phyloP scores from a whole-genome alignment of 75 land plant genomes.

The Sequoia sempervirens region DNA sequence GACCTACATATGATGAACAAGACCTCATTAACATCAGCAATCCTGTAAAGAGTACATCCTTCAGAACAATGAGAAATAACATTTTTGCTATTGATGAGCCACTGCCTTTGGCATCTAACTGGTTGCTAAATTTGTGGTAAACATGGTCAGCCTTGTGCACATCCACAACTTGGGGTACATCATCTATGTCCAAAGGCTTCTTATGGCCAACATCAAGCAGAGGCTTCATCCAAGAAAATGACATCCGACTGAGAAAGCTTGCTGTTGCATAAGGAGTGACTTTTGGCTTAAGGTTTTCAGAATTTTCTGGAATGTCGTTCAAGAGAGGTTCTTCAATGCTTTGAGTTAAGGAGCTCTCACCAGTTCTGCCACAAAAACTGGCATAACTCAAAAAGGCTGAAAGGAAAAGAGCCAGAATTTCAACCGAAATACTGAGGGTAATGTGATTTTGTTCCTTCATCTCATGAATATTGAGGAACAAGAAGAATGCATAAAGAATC shows the following conservation, averaged over 20 bases:
- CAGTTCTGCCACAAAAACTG: conserved; percentile 25
- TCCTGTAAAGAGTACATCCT: conserved; percentile 7
- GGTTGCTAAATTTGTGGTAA: conserved; percentile 13
- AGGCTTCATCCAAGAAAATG: too few species aligned
- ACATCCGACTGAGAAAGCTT: too few species aligned
- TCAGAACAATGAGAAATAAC: conserved; percentile 24
- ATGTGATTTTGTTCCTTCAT: not conserved
- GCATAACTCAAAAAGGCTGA: too few species aligned
- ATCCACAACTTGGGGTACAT: conserved; percentile 18
- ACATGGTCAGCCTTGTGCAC: conserved; percentile 30
- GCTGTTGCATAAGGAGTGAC: too few species aligned
- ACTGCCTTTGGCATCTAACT: conserved; percentile 23
- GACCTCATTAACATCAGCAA: too few species aligned
- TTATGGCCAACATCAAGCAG: too few species aligned
- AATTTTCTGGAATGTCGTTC: too few species aligned
- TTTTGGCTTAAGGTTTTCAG: too few species aligned
- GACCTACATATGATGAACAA: conserved; percentile 33
- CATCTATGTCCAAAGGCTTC: too few species aligned
- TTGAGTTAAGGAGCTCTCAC: conserved; percentile 8
- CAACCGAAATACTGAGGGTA: not conserved
- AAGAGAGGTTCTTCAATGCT: not conserved
- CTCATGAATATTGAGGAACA: conserved; percentile 13
- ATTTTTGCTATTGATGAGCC: conserved; percentile 27
- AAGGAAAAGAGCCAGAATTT: not conserved
- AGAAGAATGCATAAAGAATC: too few species aligned